Percentiles rank a stretch among this genome's conserved stretches.
phyloP scores from a whole-genome alignment of 208 protist species.

The Polymyxa betae region DNA sequence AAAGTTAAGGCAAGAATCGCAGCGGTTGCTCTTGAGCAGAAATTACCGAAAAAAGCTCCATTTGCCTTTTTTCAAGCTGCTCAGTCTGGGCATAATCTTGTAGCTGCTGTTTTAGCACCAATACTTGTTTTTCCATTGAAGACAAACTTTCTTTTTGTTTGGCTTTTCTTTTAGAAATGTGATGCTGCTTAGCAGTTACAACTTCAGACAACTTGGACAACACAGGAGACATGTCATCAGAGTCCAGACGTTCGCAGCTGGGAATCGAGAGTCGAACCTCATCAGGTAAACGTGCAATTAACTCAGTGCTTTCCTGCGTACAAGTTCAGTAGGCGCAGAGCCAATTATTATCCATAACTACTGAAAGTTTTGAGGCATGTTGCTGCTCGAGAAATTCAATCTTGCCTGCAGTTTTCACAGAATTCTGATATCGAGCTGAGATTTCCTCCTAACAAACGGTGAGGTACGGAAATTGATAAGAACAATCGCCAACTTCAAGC shows the following conservation, averaged over 20 bases:
- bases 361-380: background rate
- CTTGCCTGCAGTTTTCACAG: background rate
- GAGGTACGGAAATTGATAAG: background rate
- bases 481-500: background rate
- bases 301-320: background rate
- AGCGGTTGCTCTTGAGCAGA: background rate
- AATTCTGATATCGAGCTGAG: background rate
- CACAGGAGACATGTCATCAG: background rate
- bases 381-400: slow-evolving; percentile 10
- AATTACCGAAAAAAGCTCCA: background rate
- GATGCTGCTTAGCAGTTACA: background rate
- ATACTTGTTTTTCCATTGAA: background rate
- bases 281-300: background rate
- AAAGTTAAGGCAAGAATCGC: background rate
- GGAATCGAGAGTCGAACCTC: background rate
- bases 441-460: background rate
- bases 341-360: background rate
- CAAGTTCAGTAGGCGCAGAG: background rate
- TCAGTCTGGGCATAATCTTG: background rate
- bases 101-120: background rate
- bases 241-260: background rate
- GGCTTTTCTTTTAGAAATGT: background rate
- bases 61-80: background rate
- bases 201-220: background rate
- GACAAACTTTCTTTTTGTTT: background rate